Percentiles rank a stretch among this genome's conserved stretches.
Evolutionary conservation across 164 flowering plant species (phyloP).

Genomic region (Hamamelis virginiana): DNA sequence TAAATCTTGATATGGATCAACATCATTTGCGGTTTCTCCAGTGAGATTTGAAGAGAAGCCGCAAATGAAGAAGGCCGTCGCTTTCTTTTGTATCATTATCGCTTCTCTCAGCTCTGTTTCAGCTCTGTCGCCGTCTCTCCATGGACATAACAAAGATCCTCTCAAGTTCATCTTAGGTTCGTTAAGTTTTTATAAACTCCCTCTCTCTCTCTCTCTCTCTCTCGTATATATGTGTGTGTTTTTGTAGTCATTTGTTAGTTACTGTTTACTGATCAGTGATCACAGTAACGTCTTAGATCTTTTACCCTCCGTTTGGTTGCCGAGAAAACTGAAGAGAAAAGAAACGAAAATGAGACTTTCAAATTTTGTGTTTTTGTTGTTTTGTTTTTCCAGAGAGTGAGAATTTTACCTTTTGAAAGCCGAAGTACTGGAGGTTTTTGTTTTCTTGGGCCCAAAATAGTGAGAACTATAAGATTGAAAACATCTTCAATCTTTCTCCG

Average conservation of each 20-base stretch:
- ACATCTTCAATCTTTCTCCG: background rate
- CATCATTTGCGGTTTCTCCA: slow-evolving; percentile 7
- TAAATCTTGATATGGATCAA: slow-evolving; percentile 9
- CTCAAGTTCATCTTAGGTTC: slow-evolving; percentile 31
- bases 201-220: no score
- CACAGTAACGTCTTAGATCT: background rate
- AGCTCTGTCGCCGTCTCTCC: slow-evolving; percentile 13
- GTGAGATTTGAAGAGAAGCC: background rate
- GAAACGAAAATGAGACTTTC: background rate
- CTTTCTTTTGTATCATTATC: slow-evolving; percentile 1
- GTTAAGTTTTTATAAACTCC: slow-evolving; percentile 1
- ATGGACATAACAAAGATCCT: slow-evolving; percentile 6
- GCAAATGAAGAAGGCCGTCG: slow-evolving; percentile 24
- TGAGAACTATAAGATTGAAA: no score
- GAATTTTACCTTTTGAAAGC: no score
- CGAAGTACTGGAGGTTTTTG: no score
- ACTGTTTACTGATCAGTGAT: background rate
- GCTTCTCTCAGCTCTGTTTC: slow-evolving; percentile 18
- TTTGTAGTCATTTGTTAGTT: no score
- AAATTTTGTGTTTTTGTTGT: no score
- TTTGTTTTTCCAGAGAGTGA: no score
- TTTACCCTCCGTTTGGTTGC: background rate
- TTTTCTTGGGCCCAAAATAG: no score
- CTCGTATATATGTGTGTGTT: background rate
- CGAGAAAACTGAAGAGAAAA: background rate